Evolutionary conservation across 1,284 basidiomycete genomes (phyloP).

Genomic region (Fistulinella staudtii): DNA sequence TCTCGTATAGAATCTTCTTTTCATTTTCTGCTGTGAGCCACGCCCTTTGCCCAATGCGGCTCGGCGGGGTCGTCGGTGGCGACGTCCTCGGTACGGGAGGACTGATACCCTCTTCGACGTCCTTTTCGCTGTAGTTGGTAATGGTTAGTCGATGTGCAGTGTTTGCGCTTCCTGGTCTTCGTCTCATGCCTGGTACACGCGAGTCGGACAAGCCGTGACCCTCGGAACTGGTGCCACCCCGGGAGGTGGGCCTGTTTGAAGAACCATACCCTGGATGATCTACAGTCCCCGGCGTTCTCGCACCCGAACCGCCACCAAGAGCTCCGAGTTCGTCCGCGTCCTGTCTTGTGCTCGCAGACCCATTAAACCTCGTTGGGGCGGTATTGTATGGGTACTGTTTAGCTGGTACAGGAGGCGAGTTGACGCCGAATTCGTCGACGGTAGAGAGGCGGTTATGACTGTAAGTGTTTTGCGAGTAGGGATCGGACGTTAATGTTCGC

Average conservation of each 20-base stretch:
- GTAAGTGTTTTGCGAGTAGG: slow-evolving; percentile 12
- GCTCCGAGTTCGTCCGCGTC: slow-evolving; percentile 29
- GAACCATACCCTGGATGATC: slow-evolving; percentile 29
- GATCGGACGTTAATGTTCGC: slow-evolving; percentile 23
- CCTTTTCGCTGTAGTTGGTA: slow-evolving; percentile 35
- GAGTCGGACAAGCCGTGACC: slow-evolving; percentile 4
- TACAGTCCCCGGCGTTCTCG: slow-evolving; percentile 16
- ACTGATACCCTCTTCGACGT: slow-evolving; percentile 26
- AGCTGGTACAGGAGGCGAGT: slow-evolving; percentile 6
- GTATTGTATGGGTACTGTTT: slow-evolving; percentile 33
- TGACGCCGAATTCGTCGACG: slow-evolving; percentile 8
- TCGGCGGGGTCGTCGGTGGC: slow-evolving; percentile 9
- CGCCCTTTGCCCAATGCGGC: slow-evolving; percentile 12
- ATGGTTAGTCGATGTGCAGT: slow-evolving; percentile 34
- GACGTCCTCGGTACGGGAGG: slow-evolving; percentile 21
- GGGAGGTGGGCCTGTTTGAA: slow-evolving; percentile 19
- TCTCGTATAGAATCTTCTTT: slow-evolving; percentile 62
- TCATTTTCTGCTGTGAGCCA: slow-evolving; percentile 65
- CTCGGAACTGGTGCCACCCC: slow-evolving; percentile 9
- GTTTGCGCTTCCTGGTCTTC: slow-evolving; percentile 28
- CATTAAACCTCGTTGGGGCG: slow-evolving; percentile 20
- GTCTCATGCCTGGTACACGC: slow-evolving; percentile 8
- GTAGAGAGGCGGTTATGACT: slow-evolving; percentile 4
- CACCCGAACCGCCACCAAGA: slow-evolving; percentile 24
- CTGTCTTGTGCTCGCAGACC: slow-evolving; percentile 9